These are phyloP conservation scores for Hemerocallis citrina DNA, from an alignment of 106 monocot genomes.

Conservation along the genomic window DNA sequence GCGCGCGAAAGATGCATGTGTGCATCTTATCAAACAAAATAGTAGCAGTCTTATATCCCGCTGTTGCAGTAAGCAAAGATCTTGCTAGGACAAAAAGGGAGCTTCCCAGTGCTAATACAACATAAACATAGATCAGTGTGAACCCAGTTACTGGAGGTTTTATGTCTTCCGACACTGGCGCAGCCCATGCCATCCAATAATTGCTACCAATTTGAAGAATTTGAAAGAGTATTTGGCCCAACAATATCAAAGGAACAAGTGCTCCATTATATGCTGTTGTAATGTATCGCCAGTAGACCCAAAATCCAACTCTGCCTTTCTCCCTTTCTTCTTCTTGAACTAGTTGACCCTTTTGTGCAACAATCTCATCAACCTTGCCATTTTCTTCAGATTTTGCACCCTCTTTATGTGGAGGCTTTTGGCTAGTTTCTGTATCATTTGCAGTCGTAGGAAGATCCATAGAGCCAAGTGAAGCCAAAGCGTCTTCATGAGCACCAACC, in stretches of 20 bases:
- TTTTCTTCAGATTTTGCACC: slow-evolving; percentile 29
- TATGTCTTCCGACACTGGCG: slow-evolving; percentile 45
- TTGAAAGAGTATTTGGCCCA: slow-evolving; percentile 70
- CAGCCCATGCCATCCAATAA: slow-evolving; percentile 94
- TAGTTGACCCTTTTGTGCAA: slow-evolving; percentile 50
- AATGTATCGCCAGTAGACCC: slow-evolving; percentile 86
- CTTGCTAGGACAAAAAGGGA: slow-evolving; percentile 57
- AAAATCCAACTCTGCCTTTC: slow-evolving; percentile 84
- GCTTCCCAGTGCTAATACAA: slow-evolving; percentile 66
- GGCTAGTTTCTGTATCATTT: slow-evolving; percentile 2
- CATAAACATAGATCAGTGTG: slow-evolving; percentile 61
- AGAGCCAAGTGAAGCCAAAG: slow-evolving; percentile 46
- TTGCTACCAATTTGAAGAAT: slow-evolving; percentile 74
- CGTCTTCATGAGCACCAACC: slow-evolving; percentile 69
- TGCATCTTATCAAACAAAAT: slow-evolving; percentile 83
- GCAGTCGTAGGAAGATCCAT: slow-evolving; percentile 18
- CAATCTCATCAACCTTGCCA: slow-evolving; percentile 25
- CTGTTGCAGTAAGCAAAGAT: slow-evolving; percentile 49
- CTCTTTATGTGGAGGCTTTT: slow-evolving; percentile 1
- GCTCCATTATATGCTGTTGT: slow-evolving; percentile 69
- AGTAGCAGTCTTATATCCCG: slow-evolving; percentile 72
- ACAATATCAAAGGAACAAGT: slow-evolving; percentile 60
- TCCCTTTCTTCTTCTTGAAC: slow-evolving; percentile 95
- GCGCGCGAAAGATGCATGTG: slow-evolving; percentile 63
- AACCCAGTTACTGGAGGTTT: slow-evolving; percentile 46